Base-by-base conservation (phyloP, 805 yeast species). In the Ogataea sp. region DNA sequence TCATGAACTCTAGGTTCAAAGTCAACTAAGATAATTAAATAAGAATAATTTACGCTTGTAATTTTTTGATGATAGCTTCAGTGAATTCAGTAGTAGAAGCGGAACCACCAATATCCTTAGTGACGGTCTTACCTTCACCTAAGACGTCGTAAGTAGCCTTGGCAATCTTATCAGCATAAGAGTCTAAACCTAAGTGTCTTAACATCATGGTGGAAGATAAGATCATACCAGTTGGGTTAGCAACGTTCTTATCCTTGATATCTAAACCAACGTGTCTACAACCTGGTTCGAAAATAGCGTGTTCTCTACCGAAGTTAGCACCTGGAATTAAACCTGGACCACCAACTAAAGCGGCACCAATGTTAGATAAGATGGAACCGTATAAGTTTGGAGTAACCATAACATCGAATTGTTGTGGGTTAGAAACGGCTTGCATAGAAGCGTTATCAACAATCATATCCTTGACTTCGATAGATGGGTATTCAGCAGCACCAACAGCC, bases 291-390 rank as follows among this genome's bases (percentile, higher is more conserved):
- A 93, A 90, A 46, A 90, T 94, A 41, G 97, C 97, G 65, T 83
- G 82, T 57, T 90, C 97, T 67, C 95, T 83, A 68, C 98, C 98
- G 52, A 85, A 89, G 75, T 88, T 87, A 58, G 95, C 96, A 68
- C 97, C 97, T 54, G 98, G 97, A 41, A 90, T 96, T 56, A 90
- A 74, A 67, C 97, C 97, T 62, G 97, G 97, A 55, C 97, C 96
- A 66, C 97, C 97, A 51, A 93, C 83, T 56, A 73, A 75, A 49
- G 93, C 98, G 52, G 97, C 96, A 72, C 97, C 98, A 57, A 90
- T 89, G 78, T 93, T 93, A 51, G 97, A 88, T 59, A 90, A 71
- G 59, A 90, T 90, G 59, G 96, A 83, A 71, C 98, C 98, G 76
- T 90, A 90, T 71, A 90, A 77, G 75, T 93, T 89, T 53, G 98